Percentiles rank a stretch among this genome's conserved stretches.
Evolutionary conservation across 75 land plant species (phyloP).

Genomic region (Isoetes taiwanensis): DNA sequence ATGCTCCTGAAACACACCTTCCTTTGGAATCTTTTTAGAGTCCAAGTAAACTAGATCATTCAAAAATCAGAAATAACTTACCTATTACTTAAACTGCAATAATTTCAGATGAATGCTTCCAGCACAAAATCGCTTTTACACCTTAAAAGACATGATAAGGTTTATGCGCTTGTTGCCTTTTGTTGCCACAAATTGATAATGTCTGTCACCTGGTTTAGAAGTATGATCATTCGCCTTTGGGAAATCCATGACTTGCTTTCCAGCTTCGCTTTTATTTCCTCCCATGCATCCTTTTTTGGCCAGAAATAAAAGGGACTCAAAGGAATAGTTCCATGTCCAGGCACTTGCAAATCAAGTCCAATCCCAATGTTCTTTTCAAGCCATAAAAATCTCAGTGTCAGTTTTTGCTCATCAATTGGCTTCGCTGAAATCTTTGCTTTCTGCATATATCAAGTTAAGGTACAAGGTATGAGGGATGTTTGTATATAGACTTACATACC

Average conservation of each 20-base stretch:
- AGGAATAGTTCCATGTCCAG: constrained; percentile 85
- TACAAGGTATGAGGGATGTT: too few species aligned
- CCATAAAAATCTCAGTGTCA: constrained; percentile 79
- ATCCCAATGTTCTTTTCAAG: constrained; percentile 95
- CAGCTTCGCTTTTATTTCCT: constrained; percentile 69
- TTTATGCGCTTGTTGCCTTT: constrained; percentile 32
- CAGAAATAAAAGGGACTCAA: constrained; percentile 91
- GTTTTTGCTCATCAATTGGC: constrained; percentile 46
- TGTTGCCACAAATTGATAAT: constrained; percentile 98
- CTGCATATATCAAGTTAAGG: too few species aligned
- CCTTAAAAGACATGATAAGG: too few species aligned
- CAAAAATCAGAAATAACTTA: too few species aligned
- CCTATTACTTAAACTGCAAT: too few species aligned
- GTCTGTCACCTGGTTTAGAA: constrained; percentile 96
- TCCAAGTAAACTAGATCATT: too few species aligned
- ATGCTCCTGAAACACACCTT: too few species aligned
- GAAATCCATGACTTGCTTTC: constrained; percentile 99
- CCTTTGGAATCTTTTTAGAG: too few species aligned
- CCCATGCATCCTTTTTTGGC: constrained; percentile 99
- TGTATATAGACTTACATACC: too few species aligned
- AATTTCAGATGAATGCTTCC: too few species aligned
- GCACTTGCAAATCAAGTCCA: constrained; percentile 70
- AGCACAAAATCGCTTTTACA: too few species aligned
- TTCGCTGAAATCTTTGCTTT: constrained; percentile 47
- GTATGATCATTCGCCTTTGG: constrained; percentile 61